These are phyloP conservation scores for Curvularia eragrostidis DNA, from an alignment of 2,329 filamentous ascomycete genomes.

Conservation along the genomic window DNA sequence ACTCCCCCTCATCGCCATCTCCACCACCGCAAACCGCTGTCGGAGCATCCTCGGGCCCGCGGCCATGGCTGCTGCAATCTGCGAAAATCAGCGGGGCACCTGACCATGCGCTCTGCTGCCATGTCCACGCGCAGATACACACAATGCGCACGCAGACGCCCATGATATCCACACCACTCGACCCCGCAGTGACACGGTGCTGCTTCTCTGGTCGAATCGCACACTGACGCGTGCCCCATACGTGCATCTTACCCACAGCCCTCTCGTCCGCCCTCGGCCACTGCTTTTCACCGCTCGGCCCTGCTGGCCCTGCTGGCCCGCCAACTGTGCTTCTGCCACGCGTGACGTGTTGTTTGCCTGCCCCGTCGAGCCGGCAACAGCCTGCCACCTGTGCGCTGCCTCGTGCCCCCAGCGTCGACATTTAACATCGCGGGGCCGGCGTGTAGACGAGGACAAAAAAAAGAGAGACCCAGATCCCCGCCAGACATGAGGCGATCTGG, in stretches of 20 bases:
- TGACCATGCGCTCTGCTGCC: constrained; percentile 1
- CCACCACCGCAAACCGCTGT: neutral
- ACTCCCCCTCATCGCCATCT: neutral
- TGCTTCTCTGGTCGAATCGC: constrained; percentile 33
- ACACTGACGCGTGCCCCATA: constrained; percentile 44
- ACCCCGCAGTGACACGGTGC: constrained; percentile 5
- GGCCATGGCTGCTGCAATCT: neutral
- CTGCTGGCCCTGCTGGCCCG: constrained; percentile 16
- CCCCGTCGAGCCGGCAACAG: constrained; percentile 28
- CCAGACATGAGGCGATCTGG: neutral
- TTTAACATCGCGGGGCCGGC: constrained; percentile 3
- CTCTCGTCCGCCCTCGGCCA: constrained; percentile 14
- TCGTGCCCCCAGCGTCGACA: constrained; percentile 9
- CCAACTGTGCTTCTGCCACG: constrained; percentile 19
- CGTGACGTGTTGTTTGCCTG: constrained; percentile 32
- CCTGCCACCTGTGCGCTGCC: neutral
- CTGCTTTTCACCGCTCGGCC: constrained; percentile 12
- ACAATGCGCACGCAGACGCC: constrained; percentile 3
- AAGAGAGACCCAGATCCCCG: neutral
- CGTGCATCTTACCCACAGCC: constrained; percentile 33
- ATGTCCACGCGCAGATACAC: constrained; percentile 1
- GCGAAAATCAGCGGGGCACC: constrained; percentile 4
- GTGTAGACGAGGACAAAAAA: constrained; percentile 10
- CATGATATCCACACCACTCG: neutral
- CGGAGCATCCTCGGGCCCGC: constrained; percentile 9